These are phyloP conservation scores for Phlebiopsis gigantea DNA, from an alignment of 768 basidiomycete species.

Conservation along the genomic window DNA sequence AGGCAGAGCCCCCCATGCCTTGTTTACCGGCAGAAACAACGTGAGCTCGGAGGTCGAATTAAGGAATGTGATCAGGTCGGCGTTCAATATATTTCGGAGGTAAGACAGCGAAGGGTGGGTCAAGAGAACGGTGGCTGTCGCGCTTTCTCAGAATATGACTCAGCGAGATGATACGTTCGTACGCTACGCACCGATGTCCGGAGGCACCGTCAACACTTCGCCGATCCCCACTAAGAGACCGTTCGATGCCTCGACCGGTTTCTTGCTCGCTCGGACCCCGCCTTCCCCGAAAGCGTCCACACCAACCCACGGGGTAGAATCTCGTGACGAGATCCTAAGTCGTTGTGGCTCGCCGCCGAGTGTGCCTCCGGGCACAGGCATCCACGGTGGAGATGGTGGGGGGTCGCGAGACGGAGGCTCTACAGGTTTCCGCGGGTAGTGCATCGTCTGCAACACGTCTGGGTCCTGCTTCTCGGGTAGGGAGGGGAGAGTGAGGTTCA, in stretches of 20 bases:
- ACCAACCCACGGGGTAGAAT: conserved; percentile 51
- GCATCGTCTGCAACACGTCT: conserved; percentile 53
- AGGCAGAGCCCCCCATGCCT: conserved; percentile 78
- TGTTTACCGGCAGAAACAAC: conserved; percentile 81
- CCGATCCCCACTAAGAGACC: conserved; percentile 75
- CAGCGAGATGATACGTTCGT: not conserved
- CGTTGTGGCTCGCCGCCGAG: conserved; percentile 81
- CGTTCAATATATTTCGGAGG: conserved; percentile 66
- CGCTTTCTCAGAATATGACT: not conserved
- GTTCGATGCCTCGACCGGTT: conserved; percentile 55
- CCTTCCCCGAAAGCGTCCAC: conserved; percentile 78
- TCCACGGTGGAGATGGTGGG: conserved; percentile 78
- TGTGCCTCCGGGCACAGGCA: conserved; percentile 77
- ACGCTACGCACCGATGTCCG: conserved; percentile 57
- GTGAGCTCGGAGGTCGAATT: conserved; percentile 72
- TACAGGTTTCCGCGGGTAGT: conserved; percentile 58
- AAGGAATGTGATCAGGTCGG: conserved; percentile 50
- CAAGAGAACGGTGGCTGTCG: conserved; percentile 54
- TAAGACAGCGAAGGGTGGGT: conserved; percentile 62
- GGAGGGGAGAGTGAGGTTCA: conserved; percentile 68
- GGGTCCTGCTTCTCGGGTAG: conserved; percentile 36
- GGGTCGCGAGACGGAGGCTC: conserved; percentile 62
- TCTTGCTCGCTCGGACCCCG: conserved; percentile 46
- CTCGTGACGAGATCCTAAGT: conserved; percentile 54
- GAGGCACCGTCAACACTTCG: conserved; percentile 69